Percentiles rank a stretch among this genome's conserved stretches.
Conservation (phyloP, 257 asterid species). For the Galeopsis tetrahit region DNA sequence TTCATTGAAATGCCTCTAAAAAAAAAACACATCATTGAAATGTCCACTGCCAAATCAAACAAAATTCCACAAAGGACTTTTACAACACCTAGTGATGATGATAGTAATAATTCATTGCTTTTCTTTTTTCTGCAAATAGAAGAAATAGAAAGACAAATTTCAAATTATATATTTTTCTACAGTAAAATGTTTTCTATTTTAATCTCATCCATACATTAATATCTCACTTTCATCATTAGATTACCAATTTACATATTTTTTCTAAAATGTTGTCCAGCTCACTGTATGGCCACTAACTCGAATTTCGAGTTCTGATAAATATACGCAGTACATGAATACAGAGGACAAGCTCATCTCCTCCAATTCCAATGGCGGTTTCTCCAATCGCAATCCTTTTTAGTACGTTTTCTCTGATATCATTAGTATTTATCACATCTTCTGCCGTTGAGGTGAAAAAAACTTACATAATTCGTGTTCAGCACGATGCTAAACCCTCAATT, state of each 20-base stretch:
- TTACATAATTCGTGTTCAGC: slow-evolving; percentile 61
- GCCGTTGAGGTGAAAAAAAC: slow-evolving; percentile 34
- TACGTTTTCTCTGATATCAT: neutral
- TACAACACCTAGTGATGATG: no score
- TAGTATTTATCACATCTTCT: slow-evolving; percentile 1
- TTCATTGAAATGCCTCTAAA: no score
- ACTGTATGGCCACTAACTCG: slow-evolving; percentile 27
- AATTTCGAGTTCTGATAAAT: slow-evolving; percentile 27
- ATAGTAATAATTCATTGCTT: no score
- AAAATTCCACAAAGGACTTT: no score
- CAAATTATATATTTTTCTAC: neutral
- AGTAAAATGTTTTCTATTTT: neutral
- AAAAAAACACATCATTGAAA: no score
- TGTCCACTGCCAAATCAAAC: no score
- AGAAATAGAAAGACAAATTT: neutral
- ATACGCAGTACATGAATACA: slow-evolving; percentile 29
- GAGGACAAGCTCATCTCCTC: slow-evolving; percentile 30
- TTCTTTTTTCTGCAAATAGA: no score
- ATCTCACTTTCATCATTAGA: slow-evolving; percentile 2
- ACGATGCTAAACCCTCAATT: slow-evolving; percentile 65
- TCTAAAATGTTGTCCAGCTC: slow-evolving; percentile 28
- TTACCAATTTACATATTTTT: neutral
- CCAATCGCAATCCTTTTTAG: slow-evolving; percentile 13
- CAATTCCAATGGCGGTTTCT: slow-evolving; percentile 43
- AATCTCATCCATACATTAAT: slow-evolving; percentile 33